Base-by-base conservation (phyloP, 306 rosid species). In the Begonia peltatifolia region DNA sequence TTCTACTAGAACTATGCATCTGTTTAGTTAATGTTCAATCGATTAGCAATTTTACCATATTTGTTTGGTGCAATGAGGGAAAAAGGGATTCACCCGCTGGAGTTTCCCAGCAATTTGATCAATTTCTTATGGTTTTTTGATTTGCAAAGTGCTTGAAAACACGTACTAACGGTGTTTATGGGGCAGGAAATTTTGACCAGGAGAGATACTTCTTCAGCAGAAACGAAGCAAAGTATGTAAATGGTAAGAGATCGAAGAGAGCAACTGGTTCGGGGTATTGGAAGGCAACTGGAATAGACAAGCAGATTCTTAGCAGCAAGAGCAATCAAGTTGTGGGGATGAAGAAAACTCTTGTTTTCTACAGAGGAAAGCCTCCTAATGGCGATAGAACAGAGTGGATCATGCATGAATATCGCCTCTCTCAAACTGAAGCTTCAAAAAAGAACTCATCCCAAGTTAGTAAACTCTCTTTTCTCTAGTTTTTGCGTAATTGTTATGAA, bases 141-240 rank as follows among this genome's bases (percentile, higher is more conserved):
- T 11, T 46, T 2, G 49, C 1, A 46, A 46, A 46, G 0, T 14
- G 13, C 13, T 11, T 14, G 15, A 11, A 14, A 14, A 11, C 15
- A 46, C 14, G 6, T 2, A 12, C 15, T 11, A 3, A 14, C 13
- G 14, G 14, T 46, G 49, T 46, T 48, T 14, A 15, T 59, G 63
- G 55, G 63, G 47, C 63, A 59, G 63, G 63, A 1, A 46, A 59
- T 30, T 48, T 38, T 16, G 85, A 80, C 60, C 74, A 81, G 61
- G 94, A 84, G 53, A 80, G 88, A 81, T 84, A 80, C 52, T 84
- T 80, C 35, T 84, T 84, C 60, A 80, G 85, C 41, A 81, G 80
- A 1, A 73, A 79, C 23, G 82, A 77, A 36, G 53, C 84, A 0
- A 84, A 80, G 68, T 84, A 77, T 50, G 82, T 79, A 12, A 84